Base-by-base conservation (phyloP, 139 green algal species). In the Coccomyxa sp. region DNA sequence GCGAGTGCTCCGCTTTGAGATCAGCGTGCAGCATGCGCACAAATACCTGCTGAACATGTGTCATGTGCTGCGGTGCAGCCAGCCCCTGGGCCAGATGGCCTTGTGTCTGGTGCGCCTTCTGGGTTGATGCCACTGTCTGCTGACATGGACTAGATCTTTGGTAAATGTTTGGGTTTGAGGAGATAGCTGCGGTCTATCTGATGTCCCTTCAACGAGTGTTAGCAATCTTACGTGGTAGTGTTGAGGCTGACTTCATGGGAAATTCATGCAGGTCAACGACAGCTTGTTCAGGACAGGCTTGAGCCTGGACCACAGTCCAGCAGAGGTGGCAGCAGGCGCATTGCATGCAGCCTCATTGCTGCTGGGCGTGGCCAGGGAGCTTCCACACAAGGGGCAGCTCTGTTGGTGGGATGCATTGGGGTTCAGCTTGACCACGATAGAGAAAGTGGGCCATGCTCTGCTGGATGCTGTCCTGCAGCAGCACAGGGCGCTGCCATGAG, bases 1-100 rank as follows among this genome's bases (percentile, higher is more conserved):
- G 0, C 51, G 81, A 31, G 57, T 38, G 11, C 78, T 74, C 23
- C 25, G 78, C n/a, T 85, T 85, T 74, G 45, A 80, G 31, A 77
- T 85, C 16, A 51, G 60, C n/a, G 74, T 85, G 59, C 67, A 89
- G 18, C 83, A 88, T 38, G 80, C 86, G 13, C 86, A 89, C n/a
- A 84, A 82, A 30, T 84, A 88, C 63, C 81, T 88, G 25, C 77
- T 87, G 58, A 82, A 77, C 51, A 67, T 85, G 60, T 68, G 67
- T n/a, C 76, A 77, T 16, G 58, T 32, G 30, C 63, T 82, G 45
- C 45, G 60, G 32, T 81, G 58, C 31, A 66, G 12, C 14, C 25
- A 23, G 10, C 51, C 51, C 17, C 51, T 85, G 51, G 38, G 80
- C 21, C 60, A 82, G 17, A 13, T 80, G 3, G 79, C 85, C 10